Evolutionary conservation across 2,329 filamentous ascomycete species (phyloP).

Genomic region (Daldinia sp.): DNA sequence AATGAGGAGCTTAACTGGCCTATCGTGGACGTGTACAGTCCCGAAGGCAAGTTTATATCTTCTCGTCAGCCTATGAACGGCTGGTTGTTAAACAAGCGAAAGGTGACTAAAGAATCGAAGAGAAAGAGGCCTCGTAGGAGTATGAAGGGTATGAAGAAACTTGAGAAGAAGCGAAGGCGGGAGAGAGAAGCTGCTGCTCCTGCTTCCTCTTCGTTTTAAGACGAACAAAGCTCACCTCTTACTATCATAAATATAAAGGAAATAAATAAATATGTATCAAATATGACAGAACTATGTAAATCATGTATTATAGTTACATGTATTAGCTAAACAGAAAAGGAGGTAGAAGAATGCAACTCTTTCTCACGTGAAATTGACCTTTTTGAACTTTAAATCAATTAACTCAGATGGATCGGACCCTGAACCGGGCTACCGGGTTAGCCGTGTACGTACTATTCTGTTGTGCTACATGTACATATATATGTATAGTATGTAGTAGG

Average conservation of each 20-base stretch:
- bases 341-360: not conserved
- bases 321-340: not conserved
- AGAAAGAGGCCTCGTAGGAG: constrained; percentile 72
- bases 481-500: too few relatives aligned
- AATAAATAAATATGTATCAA: not conserved
- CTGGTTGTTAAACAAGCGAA: constrained; percentile 72
- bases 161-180: constrained; percentile 57
- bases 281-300: not conserved
- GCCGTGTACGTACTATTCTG: not conserved
- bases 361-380: not conserved
- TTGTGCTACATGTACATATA: too few relatives aligned
- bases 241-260: not conserved
- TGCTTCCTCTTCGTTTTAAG: not conserved
- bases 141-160: constrained; percentile 74
- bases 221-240: not conserved
- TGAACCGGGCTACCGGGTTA: constrained; percentile 31
- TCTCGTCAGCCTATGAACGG: constrained; percentile 76
- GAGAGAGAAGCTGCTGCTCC: constrained; percentile 31
- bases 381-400: constrained; percentile 12
- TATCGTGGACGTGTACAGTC: constrained; percentile 85
- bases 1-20: constrained; percentile 66
- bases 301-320: not conserved
- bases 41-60: constrained; percentile 83
- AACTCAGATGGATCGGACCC: constrained; percentile 27
- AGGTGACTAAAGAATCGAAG: constrained; percentile 60